Percentiles rank a stretch among this genome's conserved stretches.
These are phyloP conservation scores for Jasminum sambac DNA, from an alignment of 257 asterid genomes.

Conservation along the genomic window DNA sequence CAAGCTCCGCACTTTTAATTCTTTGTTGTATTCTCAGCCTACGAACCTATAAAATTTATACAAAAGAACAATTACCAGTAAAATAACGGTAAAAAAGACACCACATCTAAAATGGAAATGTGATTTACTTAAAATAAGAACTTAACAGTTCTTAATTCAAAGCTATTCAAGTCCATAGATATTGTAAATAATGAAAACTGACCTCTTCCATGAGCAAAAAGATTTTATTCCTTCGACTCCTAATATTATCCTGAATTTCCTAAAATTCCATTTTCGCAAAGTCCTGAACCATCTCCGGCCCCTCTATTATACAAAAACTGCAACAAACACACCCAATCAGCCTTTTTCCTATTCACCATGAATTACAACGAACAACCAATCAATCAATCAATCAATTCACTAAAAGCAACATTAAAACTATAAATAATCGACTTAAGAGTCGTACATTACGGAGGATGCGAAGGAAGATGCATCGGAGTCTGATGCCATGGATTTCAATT, in stretches of 20 bases:
- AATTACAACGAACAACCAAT: no score
- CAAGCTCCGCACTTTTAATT: constrained; percentile 71
- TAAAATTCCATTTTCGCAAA: constrained; percentile 83
- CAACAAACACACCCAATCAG: constrained; percentile 20
- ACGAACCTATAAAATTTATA: constrained; percentile 67
- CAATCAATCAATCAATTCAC: not conserved
- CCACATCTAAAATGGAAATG: not conserved
- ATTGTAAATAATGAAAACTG: constrained; percentile 3
- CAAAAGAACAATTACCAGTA: not conserved
- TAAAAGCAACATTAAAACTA: no score
- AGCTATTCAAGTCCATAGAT: no score
- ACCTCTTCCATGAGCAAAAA: constrained; percentile 99
- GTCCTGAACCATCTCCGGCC: constrained; percentile 89
- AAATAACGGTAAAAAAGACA: not conserved
- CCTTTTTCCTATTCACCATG: no score
- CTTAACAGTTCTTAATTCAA: not conserved
- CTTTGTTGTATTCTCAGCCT: constrained; percentile 89
- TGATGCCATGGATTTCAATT: constrained; percentile 58
- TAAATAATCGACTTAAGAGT: no score
- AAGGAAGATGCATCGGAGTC: constrained; percentile 60
- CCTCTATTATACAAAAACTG: constrained; percentile 96
- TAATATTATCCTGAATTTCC: constrained; percentile 87
- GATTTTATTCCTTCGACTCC: constrained; percentile 83
- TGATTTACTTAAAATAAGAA: not conserved
- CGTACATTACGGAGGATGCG: constrained; percentile 47